These are phyloP conservation scores for Cytospora piceae DNA, from an alignment of 2,329 filamentous ascomycete genomes.

Conservation along the genomic window DNA sequence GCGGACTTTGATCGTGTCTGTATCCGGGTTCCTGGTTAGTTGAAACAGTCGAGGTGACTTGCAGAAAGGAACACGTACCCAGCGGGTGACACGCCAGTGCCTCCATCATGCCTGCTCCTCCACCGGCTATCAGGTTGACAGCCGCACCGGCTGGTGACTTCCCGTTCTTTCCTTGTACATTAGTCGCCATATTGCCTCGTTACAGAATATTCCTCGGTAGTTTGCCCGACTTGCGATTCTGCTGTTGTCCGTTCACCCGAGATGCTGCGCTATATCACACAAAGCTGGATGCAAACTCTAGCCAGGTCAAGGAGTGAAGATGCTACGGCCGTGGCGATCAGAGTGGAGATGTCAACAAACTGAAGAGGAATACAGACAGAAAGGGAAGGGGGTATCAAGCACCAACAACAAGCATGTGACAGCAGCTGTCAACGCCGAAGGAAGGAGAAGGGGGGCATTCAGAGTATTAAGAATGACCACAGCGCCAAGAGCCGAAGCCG, in stretches of 20 bases:
- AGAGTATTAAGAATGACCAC: conserved; percentile 13
- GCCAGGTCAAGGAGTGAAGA: background rate
- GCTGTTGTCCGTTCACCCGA: background rate
- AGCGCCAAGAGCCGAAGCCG: conserved; percentile 1
- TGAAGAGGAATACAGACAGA: conserved; percentile 4
- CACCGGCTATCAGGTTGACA: conserved; percentile 87
- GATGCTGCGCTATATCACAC: background rate
- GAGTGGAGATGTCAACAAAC: background rate
- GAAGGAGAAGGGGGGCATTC: conserved; percentile 11
- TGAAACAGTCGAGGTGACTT: conserved; percentile 20
- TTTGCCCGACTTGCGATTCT: background rate
- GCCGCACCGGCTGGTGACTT: conserved; percentile 84
- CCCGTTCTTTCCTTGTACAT: conserved; percentile 50
- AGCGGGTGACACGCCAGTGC: conserved; percentile 94
- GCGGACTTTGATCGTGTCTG: conserved; percentile 96
- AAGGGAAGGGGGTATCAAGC: conserved; percentile 24
- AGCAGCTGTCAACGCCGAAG: background rate
- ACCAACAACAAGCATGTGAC: conserved; percentile 21
- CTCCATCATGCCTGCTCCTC: conserved; percentile 99
- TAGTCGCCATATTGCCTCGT: conserved; percentile 45
- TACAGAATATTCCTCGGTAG: conserved; percentile 20
- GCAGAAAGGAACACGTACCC: conserved; percentile 56
- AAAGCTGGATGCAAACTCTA: background rate
- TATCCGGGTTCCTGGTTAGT: conserved; percentile 29
- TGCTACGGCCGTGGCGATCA: background rate